Evolutionary conservation across 129 eudicot species (phyloP), one percentile per base, ranked within the genome.

Genomic region (Scalesia atractyloides): DNA sequence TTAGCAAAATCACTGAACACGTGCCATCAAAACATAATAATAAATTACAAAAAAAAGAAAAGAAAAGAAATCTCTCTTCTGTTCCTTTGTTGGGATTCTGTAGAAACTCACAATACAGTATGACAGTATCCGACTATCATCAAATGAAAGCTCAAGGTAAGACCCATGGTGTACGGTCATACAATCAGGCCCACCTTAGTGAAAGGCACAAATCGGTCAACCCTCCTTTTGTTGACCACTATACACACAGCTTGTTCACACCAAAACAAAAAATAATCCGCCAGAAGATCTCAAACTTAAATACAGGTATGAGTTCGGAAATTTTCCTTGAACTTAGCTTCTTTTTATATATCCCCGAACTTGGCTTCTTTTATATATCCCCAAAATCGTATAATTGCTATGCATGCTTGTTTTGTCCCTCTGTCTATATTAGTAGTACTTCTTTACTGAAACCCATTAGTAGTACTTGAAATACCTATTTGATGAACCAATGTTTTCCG

Each of bases 401-500:
- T 68, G 74, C 51, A 18, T 58, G 62, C 41, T 76, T 30, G 53
- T 58, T 30, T 76, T 76, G 62, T 48, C 50, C 1, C 18, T 43
- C 61, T 14, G 20, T 14, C 33, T 54, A 47, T 3, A 61, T 69
- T 68, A 46, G 74, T 24, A 68, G 18, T 76, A 60, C 41, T 73
- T 62, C 44, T 30, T 47, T 9, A 30, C 15, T 51, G 44, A 66
- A 53, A 11, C 66, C 66, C 66, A 12, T 66, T 53, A 75, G 2
- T 75, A 53, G 73, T 75, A 75, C 11, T 57, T 66, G n/a, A 66
- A 54, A 54, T 75, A 53, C 67, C 39, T 66, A 75, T 52, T 43
- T 16, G 67, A 75, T 16, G 68, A 26, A 41, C 66, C 62, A 52
- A 62, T 76, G 34, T 87, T 82, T 66, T 86, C 92, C n/a, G 89